Conservation (phyloP, 2,329 filamentous ascomycete species). For the Paracoccidioides brasiliensis region DNA sequence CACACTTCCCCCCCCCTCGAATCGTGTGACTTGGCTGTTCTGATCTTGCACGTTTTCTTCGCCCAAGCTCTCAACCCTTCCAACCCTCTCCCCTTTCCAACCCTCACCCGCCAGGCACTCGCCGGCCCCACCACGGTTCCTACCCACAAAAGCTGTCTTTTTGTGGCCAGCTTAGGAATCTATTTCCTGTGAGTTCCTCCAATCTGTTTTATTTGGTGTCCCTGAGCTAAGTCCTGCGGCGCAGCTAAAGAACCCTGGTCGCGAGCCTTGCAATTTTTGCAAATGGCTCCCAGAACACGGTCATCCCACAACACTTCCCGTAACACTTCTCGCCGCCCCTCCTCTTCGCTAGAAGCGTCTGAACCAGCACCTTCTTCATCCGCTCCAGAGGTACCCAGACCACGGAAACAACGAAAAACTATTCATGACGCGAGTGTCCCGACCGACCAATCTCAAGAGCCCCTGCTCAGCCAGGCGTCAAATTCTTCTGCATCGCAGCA, state of each 20-base stretch:
- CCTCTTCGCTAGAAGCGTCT: constrained; percentile 18
- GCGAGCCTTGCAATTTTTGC: constrained; percentile 2
- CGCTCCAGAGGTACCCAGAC: constrained; percentile 17
- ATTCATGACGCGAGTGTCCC: constrained; percentile 17
- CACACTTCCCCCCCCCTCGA: background rate
- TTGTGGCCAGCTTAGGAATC: constrained; percentile 17
- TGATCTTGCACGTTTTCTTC: constrained; percentile 9
- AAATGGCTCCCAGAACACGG: constrained; percentile 25
- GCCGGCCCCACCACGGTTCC: constrained; percentile 1
- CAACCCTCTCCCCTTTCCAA: constrained; percentile 19
- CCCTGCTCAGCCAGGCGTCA: constrained; percentile 5
- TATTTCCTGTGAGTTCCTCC: constrained; percentile 15
- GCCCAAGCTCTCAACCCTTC: constrained; percentile 15
- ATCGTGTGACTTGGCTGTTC: background rate
- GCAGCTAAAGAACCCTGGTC: constrained; percentile 3
- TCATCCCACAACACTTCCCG: constrained; percentile 19
- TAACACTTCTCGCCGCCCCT: constrained; percentile 22
- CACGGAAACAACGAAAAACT: constrained; percentile 19
- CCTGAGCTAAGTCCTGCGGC: constrained; percentile 16
- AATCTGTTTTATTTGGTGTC: constrained; percentile 2
- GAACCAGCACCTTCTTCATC: constrained; percentile 13
- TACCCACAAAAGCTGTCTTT: constrained; percentile 20
- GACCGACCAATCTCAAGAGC: constrained; percentile 12
- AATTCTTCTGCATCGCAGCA: background rate
- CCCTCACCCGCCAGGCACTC: constrained; percentile 3